These are phyloP conservation scores for Geum urbanum DNA, from an alignment of 306 rosid species.

Conservation along the genomic window DNA sequence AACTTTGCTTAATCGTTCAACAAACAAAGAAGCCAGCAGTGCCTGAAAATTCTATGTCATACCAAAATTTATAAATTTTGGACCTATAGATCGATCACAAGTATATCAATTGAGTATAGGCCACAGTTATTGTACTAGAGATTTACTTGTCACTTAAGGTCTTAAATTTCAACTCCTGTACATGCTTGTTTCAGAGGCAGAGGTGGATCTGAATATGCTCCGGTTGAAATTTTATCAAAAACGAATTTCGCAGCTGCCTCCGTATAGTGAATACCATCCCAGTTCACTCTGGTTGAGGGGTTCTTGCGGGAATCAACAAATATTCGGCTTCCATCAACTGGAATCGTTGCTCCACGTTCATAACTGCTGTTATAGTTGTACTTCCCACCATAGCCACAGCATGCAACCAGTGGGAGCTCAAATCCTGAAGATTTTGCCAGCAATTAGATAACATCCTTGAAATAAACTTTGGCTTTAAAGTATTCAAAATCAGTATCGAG, in stretches of 20 bases:
- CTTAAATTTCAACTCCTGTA: neutral
- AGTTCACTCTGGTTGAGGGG: constrained; percentile 27
- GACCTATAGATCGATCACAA: no score
- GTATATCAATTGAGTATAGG: no score
- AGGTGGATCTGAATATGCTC: constrained; percentile 46
- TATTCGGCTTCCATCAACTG: constrained; percentile 25
- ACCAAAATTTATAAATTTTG: no score
- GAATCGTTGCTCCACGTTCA: constrained; percentile 31
- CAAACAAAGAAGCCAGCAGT: no score
- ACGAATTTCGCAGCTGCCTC: constrained; percentile 47
- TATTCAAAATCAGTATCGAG: no score
- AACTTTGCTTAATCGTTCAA: no score
- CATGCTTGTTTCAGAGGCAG: constrained; percentile 39
- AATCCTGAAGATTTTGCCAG: constrained; percentile 35
- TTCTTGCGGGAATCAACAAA: constrained; percentile 41
- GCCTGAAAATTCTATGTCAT: no score
- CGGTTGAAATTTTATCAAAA: constrained; percentile 36
- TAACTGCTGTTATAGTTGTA: constrained; percentile 23
- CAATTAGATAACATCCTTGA: neutral
- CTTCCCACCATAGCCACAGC: constrained; percentile 56
- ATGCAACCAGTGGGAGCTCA: constrained; percentile 34
- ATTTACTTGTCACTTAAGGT: neutral
- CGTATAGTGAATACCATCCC: constrained; percentile 55
- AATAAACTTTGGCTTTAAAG: no score
- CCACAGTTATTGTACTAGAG: no score